Base-by-base conservation (phyloP, 2,329 filamentous ascomycete species). In the Phialemonium atrogriseum region DNA sequence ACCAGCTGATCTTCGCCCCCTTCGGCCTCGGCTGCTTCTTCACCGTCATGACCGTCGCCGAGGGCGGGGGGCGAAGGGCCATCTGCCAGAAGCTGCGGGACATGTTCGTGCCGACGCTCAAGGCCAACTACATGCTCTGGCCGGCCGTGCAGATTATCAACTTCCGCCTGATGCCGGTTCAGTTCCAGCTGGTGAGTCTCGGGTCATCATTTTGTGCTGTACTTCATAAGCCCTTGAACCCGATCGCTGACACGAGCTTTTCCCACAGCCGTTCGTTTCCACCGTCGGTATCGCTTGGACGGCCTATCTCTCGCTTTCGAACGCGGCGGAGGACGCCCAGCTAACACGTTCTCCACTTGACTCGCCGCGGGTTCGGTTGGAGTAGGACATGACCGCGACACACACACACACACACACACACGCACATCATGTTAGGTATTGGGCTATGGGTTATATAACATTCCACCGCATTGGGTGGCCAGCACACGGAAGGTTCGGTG, bases 261-360 rank as follows among this genome's bases (percentile, higher is more conserved):
- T 20, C 20, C 21, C 26, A 25, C 48, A 94, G 88, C 89, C 89
- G 1, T 96, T 98, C 53, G 89, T 95, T 7, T 95, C 89, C 11
- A 93, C 85, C 7, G 63, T 98, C 34, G 89, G 89, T 69, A 96
- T 96, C 48, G 87, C 87, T 20, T 96, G 89, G 91, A 96, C 91
- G 9, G 89, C 88, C 13, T 98, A 95, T 58, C 75, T 98, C 9
- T 95, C 88, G 3, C 71, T 98, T 31, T 84, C 82, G 39, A 96
- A 96, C 60, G 80, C 87, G 5, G 69, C 86, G 3, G 86, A 93
- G 37, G 83, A 89, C 32, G 68, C 65, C 10, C 59, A 57, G 29
- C 43, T 41, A 36, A 37, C 19, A 7, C 16, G 16, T 17, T 18
- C 27, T 13, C 18, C 27, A 20, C 14, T 13, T n/a, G 16, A 22